Percentiles rank a stretch among this genome's conserved stretches.
Evolutionary conservation across 1,284 basidiomycete species (phyloP).

Genomic region (Sporisorium scitamineum): DNA sequence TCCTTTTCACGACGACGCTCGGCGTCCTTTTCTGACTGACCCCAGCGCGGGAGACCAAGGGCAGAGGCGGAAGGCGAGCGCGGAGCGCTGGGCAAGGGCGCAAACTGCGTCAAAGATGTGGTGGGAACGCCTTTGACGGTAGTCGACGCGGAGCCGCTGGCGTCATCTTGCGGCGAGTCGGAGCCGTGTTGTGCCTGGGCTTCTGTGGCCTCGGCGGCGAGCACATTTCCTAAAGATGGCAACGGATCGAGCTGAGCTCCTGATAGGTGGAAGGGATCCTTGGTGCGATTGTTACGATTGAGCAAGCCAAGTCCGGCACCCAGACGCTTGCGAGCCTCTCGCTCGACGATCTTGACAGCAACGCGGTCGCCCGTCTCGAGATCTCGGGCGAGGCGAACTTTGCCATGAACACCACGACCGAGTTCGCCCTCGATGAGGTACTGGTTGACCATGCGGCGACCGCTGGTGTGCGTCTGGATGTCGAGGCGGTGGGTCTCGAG

Average conservation of each 20-base stretch:
- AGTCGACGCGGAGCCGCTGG: slow-evolving; percentile 21
- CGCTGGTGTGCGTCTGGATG: slow-evolving; percentile 63
- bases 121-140: slow-evolving; percentile 30
- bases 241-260: slow-evolving; percentile 11
- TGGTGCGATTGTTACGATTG: slow-evolving; percentile 31
- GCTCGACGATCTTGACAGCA: slow-evolving; percentile 68
- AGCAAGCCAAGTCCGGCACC: slow-evolving; percentile 47
- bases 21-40: slow-evolving; percentile 37
- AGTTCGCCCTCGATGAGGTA: slow-evolving; percentile 67
- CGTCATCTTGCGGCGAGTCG: slow-evolving; percentile 25
- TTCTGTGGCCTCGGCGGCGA: not conserved
- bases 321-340: slow-evolving; percentile 61
- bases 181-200: not conserved
- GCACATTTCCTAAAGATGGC: not conserved
- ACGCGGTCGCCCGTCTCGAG: slow-evolving; percentile 63
- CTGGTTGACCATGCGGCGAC: slow-evolving; percentile 68
- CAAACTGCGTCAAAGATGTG: slow-evolving; percentile 33
- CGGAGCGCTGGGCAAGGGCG: slow-evolving; percentile 25
- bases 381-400: slow-evolving; percentile 64
- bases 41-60: slow-evolving; percentile 28
- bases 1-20: slow-evolving; percentile 55
- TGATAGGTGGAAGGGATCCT: slow-evolving; percentile 15
- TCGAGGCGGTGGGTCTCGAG: slow-evolving; percentile 62
- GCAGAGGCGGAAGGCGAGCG: slow-evolving; percentile 30
- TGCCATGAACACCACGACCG: slow-evolving; percentile 66